Percentiles rank a stretch among this genome's conserved stretches.
phyloP scores from a whole-genome alignment of 805 yeast species.

The Blastobotrys mokoenaii region DNA sequence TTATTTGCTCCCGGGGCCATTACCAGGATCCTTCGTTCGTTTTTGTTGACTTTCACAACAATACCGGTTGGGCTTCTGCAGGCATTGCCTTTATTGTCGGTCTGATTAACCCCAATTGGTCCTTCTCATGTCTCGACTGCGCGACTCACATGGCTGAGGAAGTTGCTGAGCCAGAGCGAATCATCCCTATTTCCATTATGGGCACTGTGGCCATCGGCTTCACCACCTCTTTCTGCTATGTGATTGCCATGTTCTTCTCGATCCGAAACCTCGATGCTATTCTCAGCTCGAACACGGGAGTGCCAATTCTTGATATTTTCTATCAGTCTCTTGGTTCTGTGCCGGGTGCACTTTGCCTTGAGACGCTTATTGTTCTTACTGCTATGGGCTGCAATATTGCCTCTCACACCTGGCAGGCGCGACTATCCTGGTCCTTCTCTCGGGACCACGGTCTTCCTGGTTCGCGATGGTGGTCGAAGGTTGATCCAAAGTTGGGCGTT shows the following conservation, averaged over 20 bases:
- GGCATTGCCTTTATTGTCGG: slow-evolving; percentile 64
- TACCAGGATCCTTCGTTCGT: slow-evolving; percentile 46
- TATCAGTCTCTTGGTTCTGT: slow-evolving; percentile 46
- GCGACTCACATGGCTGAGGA: slow-evolving; percentile 72
- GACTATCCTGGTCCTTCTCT: slow-evolving; percentile 61
- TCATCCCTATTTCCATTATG: slow-evolving; percentile 54
- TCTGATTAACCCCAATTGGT: slow-evolving; percentile 62
- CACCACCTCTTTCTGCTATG: slow-evolving; percentile 35
- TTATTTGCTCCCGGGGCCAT: slow-evolving; percentile 44
- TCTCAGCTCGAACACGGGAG: slow-evolving; percentile 43
- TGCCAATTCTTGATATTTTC: slow-evolving; percentile 56
- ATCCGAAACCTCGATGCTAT: slow-evolving; percentile 46
- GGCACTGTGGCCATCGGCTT: slow-evolving; percentile 60
- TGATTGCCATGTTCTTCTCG: slow-evolving; percentile 39
- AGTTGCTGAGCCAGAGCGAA: slow-evolving; percentile 45
- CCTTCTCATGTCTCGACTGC: slow-evolving; percentile 58
- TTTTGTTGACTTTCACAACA: slow-evolving; percentile 44
- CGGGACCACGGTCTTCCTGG: slow-evolving; percentile 57
- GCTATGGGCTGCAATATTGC: slow-evolving; percentile 54
- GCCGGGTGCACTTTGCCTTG: slow-evolving; percentile 45
- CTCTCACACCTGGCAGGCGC: slow-evolving; percentile 60
- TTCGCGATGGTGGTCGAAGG: slow-evolving; percentile 41
- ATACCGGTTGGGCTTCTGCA: slow-evolving; percentile 51
- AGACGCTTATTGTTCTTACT: slow-evolving; percentile 40
- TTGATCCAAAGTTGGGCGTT: slow-evolving; percentile 40